These are phyloP conservation scores for Sambucus nigra DNA, from an alignment of 129 eudicot species.

Conservation along the genomic window DNA sequence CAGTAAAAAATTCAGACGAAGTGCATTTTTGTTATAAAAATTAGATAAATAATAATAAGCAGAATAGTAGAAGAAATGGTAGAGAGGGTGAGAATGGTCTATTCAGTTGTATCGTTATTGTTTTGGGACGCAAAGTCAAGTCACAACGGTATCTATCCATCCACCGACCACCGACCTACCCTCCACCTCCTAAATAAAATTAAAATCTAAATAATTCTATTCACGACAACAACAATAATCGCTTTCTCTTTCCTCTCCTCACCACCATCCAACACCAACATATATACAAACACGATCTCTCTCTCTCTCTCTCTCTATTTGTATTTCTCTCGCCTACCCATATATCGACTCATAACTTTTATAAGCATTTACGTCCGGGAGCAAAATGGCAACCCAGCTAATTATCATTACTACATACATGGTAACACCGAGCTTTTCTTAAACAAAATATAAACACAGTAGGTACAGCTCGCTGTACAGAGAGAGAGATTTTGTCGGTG, in stretches of 20 bases:
- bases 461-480: slow-evolving; percentile 18
- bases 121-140: slow-evolving; percentile 25
- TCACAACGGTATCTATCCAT: slow-evolving; percentile 35
- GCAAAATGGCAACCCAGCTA: too few species aligned
- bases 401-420: too few species aligned
- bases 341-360: too few species aligned
- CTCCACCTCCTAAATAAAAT: slow-evolving; percentile 16
- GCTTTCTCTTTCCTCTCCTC: slow-evolving; percentile 7
- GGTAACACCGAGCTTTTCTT: too few species aligned
- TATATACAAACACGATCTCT: too few species aligned
- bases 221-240: slow-evolving; percentile 1
- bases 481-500: slow-evolving; percentile 39
- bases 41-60: too few species aligned
- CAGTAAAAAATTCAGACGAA: too few species aligned
- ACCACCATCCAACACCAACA: too few species aligned
- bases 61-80: too few species aligned
- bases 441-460: not conserved
- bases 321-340: slow-evolving; percentile 5
- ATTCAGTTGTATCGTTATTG: slow-evolving; percentile 12
- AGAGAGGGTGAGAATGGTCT: slow-evolving; percentile 12
- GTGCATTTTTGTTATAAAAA: too few species aligned
- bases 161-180: slow-evolving; percentile 74
- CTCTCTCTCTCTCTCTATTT: not conserved
- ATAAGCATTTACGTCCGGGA: too few species aligned
- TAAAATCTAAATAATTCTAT: not conserved